Percentiles rank a stretch among this genome's conserved stretches.
These are phyloP conservation scores for Wickerhamomyces queroliae DNA, from an alignment of 805 yeast genomes.

Conservation along the genomic window DNA sequence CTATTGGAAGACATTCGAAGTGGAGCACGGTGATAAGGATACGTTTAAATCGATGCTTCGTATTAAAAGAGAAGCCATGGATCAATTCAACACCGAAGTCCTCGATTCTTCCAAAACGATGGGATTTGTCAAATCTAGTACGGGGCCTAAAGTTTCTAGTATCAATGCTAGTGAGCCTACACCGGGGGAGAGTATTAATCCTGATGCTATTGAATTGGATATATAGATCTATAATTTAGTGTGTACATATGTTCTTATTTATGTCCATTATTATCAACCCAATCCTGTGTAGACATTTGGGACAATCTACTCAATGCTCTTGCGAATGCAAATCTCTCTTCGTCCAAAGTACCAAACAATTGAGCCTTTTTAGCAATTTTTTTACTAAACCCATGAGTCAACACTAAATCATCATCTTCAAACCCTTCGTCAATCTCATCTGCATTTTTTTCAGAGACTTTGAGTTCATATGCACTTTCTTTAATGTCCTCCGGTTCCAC, in stretches of 20 bases:
- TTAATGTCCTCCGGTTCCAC: conserved; percentile 67
- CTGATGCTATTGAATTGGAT: conserved; percentile 60
- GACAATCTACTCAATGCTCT: conserved; percentile 86
- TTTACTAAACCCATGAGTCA: conserved; percentile 72
- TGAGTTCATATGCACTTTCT: conserved; percentile 30
- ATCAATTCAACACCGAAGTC: conserved; percentile 22
- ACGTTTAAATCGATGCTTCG: conserved; percentile 72
- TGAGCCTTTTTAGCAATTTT: conserved; percentile 64
- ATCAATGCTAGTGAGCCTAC: conserved; percentile 13
- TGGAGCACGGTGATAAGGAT: conserved; percentile 62
- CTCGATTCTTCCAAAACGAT: conserved; percentile 26
- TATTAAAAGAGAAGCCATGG: conserved; percentile 39
- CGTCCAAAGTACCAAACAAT: conserved; percentile 78
- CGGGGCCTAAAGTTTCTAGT: conserved; percentile 28
- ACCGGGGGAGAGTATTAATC: conserved; percentile 23
- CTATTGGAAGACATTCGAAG: conserved; percentile 71
- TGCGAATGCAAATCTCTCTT: conserved; percentile 94
- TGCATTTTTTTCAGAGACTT: conserved; percentile 9
- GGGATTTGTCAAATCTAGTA: conserved; percentile 42
- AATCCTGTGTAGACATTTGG: conserved; percentile 90
- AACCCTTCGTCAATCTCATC: conserved; percentile 23
- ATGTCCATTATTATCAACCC: conserved; percentile 53
- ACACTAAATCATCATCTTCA: conserved; percentile 57
- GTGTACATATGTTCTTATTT: not conserved
- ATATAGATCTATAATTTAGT: conserved; percentile 15